phyloP scores from a whole-genome alignment of 495 filamentous ascomycete species.

The Margaritispora aquatica region DNA sequence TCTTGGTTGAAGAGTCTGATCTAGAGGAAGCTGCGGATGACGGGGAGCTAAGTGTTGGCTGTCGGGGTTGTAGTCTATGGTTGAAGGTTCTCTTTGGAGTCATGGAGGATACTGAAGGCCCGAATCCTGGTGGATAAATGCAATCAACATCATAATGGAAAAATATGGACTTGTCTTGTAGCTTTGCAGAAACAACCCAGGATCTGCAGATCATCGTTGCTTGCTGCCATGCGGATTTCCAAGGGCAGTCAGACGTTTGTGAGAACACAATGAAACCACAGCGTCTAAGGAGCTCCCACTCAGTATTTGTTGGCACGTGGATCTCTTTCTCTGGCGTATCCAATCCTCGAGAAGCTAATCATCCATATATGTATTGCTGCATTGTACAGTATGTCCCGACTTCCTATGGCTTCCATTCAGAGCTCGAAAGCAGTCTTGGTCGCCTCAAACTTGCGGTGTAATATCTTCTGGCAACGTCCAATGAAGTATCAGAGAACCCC shows the following conservation, averaged over 20 bases:
- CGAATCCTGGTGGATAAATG: neutral
- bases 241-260: too few species aligned
- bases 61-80: constrained; percentile 77
- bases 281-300: too few species aligned
- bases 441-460: constrained; percentile 27
- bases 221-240: neutral
- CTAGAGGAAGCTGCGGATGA: constrained; percentile 52
- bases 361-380: too few species aligned
- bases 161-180: too few species aligned
- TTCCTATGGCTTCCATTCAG: constrained; percentile 28
- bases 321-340: too few species aligned
- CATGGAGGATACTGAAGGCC: constrained; percentile 36
- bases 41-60: constrained; percentile 70
- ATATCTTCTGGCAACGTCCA: constrained; percentile 23
- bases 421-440: constrained; percentile 22
- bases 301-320: too few species aligned
- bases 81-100: constrained; percentile 67
- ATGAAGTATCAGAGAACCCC: constrained; percentile 15
- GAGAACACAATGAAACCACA: too few species aligned
- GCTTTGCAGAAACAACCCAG: too few species aligned
- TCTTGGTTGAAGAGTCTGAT: constrained; percentile 60
- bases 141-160: too few species aligned
- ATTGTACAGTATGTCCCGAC: constrained; percentile 24
- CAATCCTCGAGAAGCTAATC: too few species aligned
- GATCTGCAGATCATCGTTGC: too few species aligned